A percentile compares a stretch with the other conserved stretches of the same genome.
These are phyloP conservation scores for Aspergillus transmontanensis DNA, from an alignment of 2,329 filamentous ascomycete genomes.

Conservation along the genomic window DNA sequence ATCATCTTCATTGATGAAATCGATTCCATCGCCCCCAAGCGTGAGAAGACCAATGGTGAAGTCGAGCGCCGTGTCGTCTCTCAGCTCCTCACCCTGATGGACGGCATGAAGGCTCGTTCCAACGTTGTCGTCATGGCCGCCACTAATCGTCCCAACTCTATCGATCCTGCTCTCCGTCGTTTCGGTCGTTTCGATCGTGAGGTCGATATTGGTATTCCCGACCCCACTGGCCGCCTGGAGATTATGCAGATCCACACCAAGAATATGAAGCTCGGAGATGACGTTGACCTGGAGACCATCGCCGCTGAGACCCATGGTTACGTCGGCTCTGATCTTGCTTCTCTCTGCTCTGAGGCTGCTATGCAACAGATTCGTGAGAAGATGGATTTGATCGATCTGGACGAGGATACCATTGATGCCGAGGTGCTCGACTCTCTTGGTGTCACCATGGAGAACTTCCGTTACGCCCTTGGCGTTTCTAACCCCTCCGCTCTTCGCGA, in stretches of 20 bases:
- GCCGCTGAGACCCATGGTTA: slow-evolving; percentile 98
- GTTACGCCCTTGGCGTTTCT: slow-evolving; percentile 94
- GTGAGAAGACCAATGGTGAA: slow-evolving; percentile 99
- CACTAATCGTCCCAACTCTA: slow-evolving; percentile 98
- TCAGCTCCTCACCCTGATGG: slow-evolving; percentile 95
- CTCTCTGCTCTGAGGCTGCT: slow-evolving; percentile 96
- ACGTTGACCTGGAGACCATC: slow-evolving; percentile 95
- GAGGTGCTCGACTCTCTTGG: slow-evolving; percentile 97
- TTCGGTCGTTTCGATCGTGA: slow-evolving; percentile 99
- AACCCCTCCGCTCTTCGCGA: slow-evolving; percentile 98
- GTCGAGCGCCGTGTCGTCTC: slow-evolving; percentile 98
- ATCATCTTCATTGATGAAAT: slow-evolving; percentile 99
- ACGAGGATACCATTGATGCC: slow-evolving; percentile 98
- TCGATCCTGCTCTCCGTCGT: slow-evolving; percentile 94
- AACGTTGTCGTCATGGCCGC: slow-evolving; percentile 99
- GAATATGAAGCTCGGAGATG: slow-evolving; percentile 99
- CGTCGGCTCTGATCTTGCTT: slow-evolving; percentile 96
- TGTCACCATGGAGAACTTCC: slow-evolving; percentile 99
- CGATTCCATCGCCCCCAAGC: slow-evolving; percentile 98
- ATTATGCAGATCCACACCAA: slow-evolving; percentile 99
- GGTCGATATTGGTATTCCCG: slow-evolving; percentile 96
- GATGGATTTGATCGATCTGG: slow-evolving; percentile 99
- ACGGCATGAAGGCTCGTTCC: slow-evolving; percentile 98
- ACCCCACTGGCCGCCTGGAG: slow-evolving; percentile 96
- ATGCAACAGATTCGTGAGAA: slow-evolving; percentile 99